Evolutionary conservation across 2,329 filamentous ascomycete species (phyloP), one percentile per base, ranked within the genome.

Genomic region (Aspergillus luchuensis): DNA sequence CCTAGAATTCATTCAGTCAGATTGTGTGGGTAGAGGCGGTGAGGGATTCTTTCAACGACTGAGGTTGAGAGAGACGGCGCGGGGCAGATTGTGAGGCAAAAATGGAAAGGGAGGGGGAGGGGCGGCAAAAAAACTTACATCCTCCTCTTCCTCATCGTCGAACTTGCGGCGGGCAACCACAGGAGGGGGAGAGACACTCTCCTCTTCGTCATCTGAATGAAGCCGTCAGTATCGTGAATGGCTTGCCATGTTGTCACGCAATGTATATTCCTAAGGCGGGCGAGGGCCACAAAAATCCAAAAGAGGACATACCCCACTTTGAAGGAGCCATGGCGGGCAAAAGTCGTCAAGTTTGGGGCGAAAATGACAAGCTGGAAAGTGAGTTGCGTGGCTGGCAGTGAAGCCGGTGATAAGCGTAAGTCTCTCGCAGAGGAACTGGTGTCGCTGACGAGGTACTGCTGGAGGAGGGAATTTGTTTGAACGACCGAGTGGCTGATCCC

Each of bases 71-170:
- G 10, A 55, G 17, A 10, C 21, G n/a, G 19, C 19, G 5, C n/a
- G n/a, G 15, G 21, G 39, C n/a, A n/a, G 15, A 13, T 38, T 23
- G 25, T 45, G 23, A 23, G 23, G 48, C 36, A 58, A 50, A 49
- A 30, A n/a, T 30, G 48, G 49, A 38, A 43, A 45, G 23, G 49
- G 17, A 39, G 21, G 21, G 8, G n/a, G 43, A 19, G 10, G 38
- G 23, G 43, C 33, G 30, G 11, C 23, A 21, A 15, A 57, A 51
- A 73, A 51, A 73, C 82, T 69, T 85, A 94, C 93, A 79, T 96
- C 91, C 36, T 93, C 88, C 58, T 84, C 89, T 78, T 97, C 93
- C 76, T 98, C 94, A 69, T 98, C 94, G 69, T 95, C 92, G 73
- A 97, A 97, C 81, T 95, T 92, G 76, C 85, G 79, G 66, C 85